Evolutionary conservation across 2,329 filamentous ascomycete species (phyloP), one percentile per base, ranked within the genome.

Genomic region (Colletotrichum sp.): DNA sequence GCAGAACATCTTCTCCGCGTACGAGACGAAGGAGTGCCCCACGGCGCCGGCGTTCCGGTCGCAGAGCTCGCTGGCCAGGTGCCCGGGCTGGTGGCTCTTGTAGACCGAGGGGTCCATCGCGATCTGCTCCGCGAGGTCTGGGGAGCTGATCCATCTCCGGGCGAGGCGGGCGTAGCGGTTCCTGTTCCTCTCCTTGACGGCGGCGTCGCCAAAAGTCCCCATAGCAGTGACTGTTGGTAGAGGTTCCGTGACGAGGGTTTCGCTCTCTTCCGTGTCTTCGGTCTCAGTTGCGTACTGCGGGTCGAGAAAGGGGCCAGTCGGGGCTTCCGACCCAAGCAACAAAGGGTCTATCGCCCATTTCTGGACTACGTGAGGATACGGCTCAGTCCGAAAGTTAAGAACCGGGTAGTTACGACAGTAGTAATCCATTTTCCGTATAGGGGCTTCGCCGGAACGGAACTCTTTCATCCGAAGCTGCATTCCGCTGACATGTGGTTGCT

Each of bases 1-100:
- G 71, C 78, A 79, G 63, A 79, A 78, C 59, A 68, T 76, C 21
- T 72, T 44, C 64, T 79, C 78, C 7, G 21, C 13, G 65, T 78
- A 78, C 13, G 77, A 79, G 16, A 78, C 77, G 36, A 79, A 77
- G 0, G 60, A 64, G n/a, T 21, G 32, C n/a, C 60, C 60, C 15
- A 64, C 24, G 18, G 57, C 57, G 57, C 57, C 18, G 26, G 24
- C 57, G 5, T 26, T 28, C 26, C 26, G 24, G 28, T 60, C 24
- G 57, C 57, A 60, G 24, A 60, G 57, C 57, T 26, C 21, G 26
- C 57, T 60, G 15, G 57, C 57, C 5, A 18, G 8, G 13, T 60
- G 57, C 24, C 28, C 24, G 21, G 57, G n/a, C 28, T 30, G 3
- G 26, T 60, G 8, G 57, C 57, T 60, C 57, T 60, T 60, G 24